These are phyloP conservation scores for Aschersonia sp. DNA, from an alignment of 2,329 filamentous ascomycete genomes.

Conservation along the genomic window DNA sequence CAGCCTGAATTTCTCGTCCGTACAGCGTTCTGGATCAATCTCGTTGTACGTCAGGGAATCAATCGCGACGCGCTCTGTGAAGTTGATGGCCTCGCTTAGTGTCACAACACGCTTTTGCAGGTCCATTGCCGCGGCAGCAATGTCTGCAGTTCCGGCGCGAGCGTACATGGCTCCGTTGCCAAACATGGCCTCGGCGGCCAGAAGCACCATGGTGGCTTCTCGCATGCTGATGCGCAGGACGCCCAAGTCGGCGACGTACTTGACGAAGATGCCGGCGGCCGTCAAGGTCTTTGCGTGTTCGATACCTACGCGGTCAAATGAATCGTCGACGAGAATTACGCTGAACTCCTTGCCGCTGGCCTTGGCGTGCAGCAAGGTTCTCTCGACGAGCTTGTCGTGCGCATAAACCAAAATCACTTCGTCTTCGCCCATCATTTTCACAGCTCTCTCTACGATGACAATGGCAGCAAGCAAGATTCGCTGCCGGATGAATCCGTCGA, in stretches of 20 bases:
- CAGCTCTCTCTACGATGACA: constrained; percentile 66
- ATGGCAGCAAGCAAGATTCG: constrained; percentile 77
- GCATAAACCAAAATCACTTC: constrained; percentile 81
- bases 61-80: constrained; percentile 69
- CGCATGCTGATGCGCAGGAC: constrained; percentile 62
- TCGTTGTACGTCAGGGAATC: constrained; percentile 94
- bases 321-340: constrained; percentile 70
- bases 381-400: constrained; percentile 73
- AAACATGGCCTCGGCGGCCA: constrained; percentile 90
- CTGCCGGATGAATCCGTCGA: constrained; percentile 83
- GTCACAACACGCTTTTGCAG: constrained; percentile 70
- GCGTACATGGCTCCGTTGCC: constrained; percentile 87
- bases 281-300: constrained; percentile 53
- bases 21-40: constrained; percentile 60
- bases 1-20: constrained; percentile 40
- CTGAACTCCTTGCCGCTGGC: constrained; percentile 58
- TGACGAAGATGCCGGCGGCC: constrained; percentile 56
- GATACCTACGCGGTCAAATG: constrained; percentile 36
- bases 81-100: constrained; percentile 90
- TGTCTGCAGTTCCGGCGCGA: constrained; percentile 70
- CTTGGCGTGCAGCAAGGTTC: constrained; percentile 61
- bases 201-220: constrained; percentile 56
- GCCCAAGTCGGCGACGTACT: constrained; percentile 65
- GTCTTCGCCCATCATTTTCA: constrained; percentile 60
- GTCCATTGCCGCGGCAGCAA: constrained; percentile 70